Evolutionary conservation across 2,329 filamentous ascomycete species (phyloP).

Genomic region (Coniochaeta pulveracea): DNA sequence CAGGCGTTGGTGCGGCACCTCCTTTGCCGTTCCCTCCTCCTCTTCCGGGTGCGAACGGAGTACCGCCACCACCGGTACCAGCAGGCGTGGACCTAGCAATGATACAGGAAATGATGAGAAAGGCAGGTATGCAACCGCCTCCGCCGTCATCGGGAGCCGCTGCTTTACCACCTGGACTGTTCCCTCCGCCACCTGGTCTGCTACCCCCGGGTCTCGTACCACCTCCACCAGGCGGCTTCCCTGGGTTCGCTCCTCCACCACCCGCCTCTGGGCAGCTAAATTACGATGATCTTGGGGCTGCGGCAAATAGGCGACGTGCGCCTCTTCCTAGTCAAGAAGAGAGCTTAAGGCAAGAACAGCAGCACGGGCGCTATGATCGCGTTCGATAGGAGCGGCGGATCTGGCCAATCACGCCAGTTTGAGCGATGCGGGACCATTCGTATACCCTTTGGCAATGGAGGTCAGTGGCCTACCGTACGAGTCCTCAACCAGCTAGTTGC

Average conservation of each 20-base stretch:
- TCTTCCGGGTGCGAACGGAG: constrained; percentile 34
- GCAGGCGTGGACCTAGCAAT: constrained; percentile 50
- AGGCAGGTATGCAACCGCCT: constrained; percentile 50
- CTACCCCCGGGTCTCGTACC: constrained; percentile 24
- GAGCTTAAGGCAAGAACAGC: constrained; percentile 68
- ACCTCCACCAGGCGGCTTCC: constrained; percentile 13
- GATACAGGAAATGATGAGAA: constrained; percentile 54
- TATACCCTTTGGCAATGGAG: too few relatives aligned
- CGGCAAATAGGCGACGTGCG: constrained; percentile 42
- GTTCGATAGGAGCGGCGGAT: constrained; percentile 34
- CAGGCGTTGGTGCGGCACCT: constrained; percentile 33
- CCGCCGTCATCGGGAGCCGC: too few relatives aligned
- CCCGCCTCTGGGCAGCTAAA: constrained; percentile 19
- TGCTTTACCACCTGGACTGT: too few relatives aligned
- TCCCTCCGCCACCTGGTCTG: constrained; percentile 35
- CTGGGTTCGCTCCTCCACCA: constrained; percentile 23
- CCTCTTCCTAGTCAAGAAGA: constrained; percentile 78
- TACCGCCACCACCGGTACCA: constrained; percentile 39
- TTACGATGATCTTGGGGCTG: constrained; percentile 21
- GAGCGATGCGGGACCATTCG: too few relatives aligned
- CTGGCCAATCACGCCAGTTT: too few relatives aligned
- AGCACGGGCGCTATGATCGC: constrained; percentile 48
- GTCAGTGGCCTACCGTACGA: too few relatives aligned
- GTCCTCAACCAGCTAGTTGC: too few relatives aligned
- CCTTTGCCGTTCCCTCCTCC: constrained; percentile 41